These are phyloP conservation scores for Boechera retrofracta DNA, from an alignment of 345 rosid species.

Conservation along the genomic window DNA sequence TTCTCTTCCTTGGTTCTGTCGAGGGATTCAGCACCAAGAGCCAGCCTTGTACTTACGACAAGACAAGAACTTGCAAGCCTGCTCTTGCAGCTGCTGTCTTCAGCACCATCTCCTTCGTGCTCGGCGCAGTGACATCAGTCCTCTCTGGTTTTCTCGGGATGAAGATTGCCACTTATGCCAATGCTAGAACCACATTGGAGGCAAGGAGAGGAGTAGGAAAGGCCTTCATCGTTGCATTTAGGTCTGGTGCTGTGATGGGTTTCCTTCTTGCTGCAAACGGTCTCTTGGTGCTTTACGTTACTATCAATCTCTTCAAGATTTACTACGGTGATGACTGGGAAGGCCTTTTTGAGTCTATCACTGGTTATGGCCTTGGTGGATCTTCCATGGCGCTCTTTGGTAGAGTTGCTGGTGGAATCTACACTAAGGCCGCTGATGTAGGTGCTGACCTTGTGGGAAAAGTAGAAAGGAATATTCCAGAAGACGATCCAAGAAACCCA, in stretches of 20 bases:
- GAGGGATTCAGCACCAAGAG: conserved; percentile 70
- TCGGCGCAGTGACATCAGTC: conserved; percentile 77
- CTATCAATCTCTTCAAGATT: conserved; percentile 66
- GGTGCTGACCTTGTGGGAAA: conserved; percentile 84
- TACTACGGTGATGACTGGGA: conserved; percentile 77
- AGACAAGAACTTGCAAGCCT: conserved; percentile 67
- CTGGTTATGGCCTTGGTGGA: conserved; percentile 81
- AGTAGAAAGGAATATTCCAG: conserved; percentile 75
- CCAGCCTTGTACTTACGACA: conserved; percentile 75
- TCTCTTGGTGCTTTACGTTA: conserved; percentile 62
- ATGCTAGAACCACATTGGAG: conserved; percentile 88
- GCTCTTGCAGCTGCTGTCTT: conserved; percentile 82
- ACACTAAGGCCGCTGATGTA: conserved; percentile 77
- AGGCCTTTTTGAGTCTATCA: conserved; percentile 74
- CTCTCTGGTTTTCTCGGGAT: conserved; percentile 90
- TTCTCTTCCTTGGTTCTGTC: conserved; percentile 73
- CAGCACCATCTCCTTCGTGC: conserved; percentile 75
- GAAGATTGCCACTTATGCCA: conserved; percentile 95
- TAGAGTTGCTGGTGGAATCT: conserved; percentile 77
- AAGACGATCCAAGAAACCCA: conserved; percentile 80
- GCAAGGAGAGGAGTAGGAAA: conserved; percentile 90
- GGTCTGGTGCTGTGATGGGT: conserved; percentile 82
- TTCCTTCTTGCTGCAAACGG: conserved; percentile 81
- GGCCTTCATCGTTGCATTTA: conserved; percentile 71
- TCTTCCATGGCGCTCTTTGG: conserved; percentile 86